phyloP scores from a whole-genome alignment of 345 rosid species.

The Populus euphratica region DNA sequence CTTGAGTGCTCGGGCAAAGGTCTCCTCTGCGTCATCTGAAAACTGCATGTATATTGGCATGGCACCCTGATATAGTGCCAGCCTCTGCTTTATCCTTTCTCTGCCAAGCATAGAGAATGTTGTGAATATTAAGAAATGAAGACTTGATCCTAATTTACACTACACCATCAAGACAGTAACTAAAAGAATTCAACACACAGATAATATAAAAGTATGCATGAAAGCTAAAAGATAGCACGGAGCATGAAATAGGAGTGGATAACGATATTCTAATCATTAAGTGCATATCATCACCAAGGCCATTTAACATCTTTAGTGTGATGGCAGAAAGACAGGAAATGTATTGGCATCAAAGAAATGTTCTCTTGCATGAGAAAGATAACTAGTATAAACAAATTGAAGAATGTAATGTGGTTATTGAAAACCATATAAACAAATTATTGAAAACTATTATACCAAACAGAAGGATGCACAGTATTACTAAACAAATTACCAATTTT shows the following conservation, averaged over 20 bases:
- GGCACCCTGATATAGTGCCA: slow-evolving; percentile 86
- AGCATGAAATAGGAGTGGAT: background rate
- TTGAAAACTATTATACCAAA: background rate
- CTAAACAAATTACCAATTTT: background rate
- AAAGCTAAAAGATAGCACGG: background rate
- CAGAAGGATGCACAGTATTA: background rate
- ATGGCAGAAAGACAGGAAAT: background rate
- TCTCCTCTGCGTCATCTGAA: slow-evolving; percentile 85
- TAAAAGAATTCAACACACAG: background rate
- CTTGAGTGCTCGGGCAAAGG: slow-evolving; percentile 69
- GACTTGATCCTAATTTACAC: background rate
- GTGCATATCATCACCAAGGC: background rate
- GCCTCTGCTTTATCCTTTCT: slow-evolving; percentile 82
- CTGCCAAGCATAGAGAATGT: slow-evolving; percentile 37
- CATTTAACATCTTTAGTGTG: background rate
- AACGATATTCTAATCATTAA: background rate
- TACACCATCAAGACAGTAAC: slow-evolving; percentile 4
- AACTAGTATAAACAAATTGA: background rate
- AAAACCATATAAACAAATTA: background rate
- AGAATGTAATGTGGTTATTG: background rate
- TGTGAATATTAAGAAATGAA: background rate
- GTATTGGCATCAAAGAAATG: background rate
- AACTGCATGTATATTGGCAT: slow-evolving; percentile 81
- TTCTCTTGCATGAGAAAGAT: background rate
- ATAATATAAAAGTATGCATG: background rate